Base-by-base conservation (phyloP, 768 basidiomycete genomes). In the Pholiota conissans region DNA sequence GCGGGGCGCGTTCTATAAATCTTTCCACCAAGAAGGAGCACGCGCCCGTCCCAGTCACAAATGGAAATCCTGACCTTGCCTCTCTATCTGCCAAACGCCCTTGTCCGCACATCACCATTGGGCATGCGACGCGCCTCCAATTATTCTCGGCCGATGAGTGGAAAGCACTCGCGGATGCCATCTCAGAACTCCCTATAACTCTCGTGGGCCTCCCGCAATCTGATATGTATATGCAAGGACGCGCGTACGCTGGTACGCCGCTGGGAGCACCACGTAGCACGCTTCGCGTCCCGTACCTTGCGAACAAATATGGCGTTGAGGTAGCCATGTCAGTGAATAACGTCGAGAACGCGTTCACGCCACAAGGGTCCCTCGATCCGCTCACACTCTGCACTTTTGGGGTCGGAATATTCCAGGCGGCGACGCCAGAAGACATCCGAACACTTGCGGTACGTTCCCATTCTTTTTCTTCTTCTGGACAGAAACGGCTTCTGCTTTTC, bases 221-320 rank as follows among this genome's bases (percentile, higher is more conserved):
- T 55, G 86, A 89, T 61, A 73, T 87, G 64, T 88, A 87, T 72
- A 87, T 87, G 81, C 83, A 85, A 74, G 86, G 84, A 24, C 74
- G 84, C 51, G 63, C 56, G 18, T 68, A 66, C 10, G 57, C 66
- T 37, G 60, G 71, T 34, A 66, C 68, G 26, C 71, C 75, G 27
- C 68, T 76, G 5, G 78, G 79, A 20, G 69, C 78, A 26, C 84
- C 81, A 46, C 73, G 86, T 61, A 71, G 80, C 52, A 84, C 85
- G 28, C 76, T 87, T 49, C 77, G 82, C 56, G 79, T 83, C 52
- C 79, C 82, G 22, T 69, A 77, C 55, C 71, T 84, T 46, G 71
- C 70, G 58, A 69, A 68, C 59, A 72, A 77, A 50, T 76, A 79
- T 65, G 75, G 78, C 10, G 57, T 86, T 28, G 71, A 76, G 45